phyloP scores from a whole-genome alignment of 176 grass and related monocot genomes.

The Secale cereale region DNA sequence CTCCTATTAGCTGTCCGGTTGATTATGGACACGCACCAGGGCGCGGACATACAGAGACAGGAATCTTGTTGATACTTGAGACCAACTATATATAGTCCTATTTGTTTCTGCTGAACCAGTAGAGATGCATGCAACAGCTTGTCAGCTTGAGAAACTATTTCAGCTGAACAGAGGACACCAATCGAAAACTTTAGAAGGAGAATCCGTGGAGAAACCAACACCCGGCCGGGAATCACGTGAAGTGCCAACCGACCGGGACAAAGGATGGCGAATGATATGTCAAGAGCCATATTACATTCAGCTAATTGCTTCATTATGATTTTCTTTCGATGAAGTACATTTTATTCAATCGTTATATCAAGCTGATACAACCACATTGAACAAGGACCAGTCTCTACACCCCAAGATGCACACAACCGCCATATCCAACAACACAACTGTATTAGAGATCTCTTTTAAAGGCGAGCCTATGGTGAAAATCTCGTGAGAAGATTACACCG shows the following conservation, averaged over 20 bases:
- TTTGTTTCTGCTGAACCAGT: not conserved
- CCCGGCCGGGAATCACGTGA: not conserved
- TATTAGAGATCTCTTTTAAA: too few species aligned
- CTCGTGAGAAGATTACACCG: too few species aligned
- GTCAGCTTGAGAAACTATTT: slow-evolving; percentile 3
- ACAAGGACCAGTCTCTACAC: too few species aligned
- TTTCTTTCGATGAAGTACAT: too few species aligned
- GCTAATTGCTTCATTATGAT: not conserved
- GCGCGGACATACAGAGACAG: not conserved
- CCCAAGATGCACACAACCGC: too few species aligned
- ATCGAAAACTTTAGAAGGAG: not conserved
- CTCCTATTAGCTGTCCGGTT: not conserved
- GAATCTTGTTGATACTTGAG: not conserved
- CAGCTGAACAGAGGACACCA: not conserved
- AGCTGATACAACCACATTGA: too few species aligned
- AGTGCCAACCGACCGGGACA: not conserved
- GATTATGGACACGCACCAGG: not conserved
- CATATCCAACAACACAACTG: too few species aligned
- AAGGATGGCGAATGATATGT: not conserved
- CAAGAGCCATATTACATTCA: not conserved
- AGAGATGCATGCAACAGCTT: not conserved
- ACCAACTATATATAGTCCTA: not conserved
- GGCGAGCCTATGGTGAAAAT: too few species aligned
- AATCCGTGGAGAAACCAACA: not conserved
- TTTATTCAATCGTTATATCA: too few species aligned